Evolutionary conservation across 768 basidiomycete species (phyloP).

Genomic region (Termitomyces sp.): DNA sequence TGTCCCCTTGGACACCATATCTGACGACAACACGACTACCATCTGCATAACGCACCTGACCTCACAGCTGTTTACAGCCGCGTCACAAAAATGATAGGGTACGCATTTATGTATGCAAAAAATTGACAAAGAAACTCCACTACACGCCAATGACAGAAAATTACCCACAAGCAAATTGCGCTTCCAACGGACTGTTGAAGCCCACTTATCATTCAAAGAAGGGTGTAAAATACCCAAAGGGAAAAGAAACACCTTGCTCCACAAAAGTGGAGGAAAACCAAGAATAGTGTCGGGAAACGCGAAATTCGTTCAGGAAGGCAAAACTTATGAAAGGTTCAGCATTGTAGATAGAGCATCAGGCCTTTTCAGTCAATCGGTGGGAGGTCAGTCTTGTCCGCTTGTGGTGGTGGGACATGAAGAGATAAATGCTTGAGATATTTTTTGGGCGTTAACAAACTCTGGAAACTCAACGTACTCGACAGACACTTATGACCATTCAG

Average conservation of each 20-base stretch:
- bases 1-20: background rate
- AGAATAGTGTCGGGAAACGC: conserved; percentile 40
- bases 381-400: too few species aligned
- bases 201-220: too few species aligned
- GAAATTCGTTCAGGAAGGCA: conserved; percentile 44
- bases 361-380: background rate
- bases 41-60: background rate
- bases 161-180: background rate
- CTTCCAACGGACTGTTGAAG: background rate
- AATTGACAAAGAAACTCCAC: background rate
- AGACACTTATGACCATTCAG: conserved; percentile 47
- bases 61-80: too few species aligned
- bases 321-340: conserved; percentile 41
- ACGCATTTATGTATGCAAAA: background rate
- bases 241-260: too few species aligned
- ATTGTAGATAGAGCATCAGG: conserved; percentile 20
- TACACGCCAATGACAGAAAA: background rate
- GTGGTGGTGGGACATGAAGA: conserved; percentile 52
- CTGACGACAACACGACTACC: background rate
- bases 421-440: conserved; percentile 36
- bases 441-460: conserved; percentile 34
- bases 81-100: background rate
- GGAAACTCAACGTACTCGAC: conserved; percentile 36
- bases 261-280: conserved; percentile 26
- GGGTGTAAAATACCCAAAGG: too few species aligned